Evolutionary conservation across 768 basidiomycete species (phyloP).

Genomic region (Hygrophoropsis aurantiaca): DNA sequence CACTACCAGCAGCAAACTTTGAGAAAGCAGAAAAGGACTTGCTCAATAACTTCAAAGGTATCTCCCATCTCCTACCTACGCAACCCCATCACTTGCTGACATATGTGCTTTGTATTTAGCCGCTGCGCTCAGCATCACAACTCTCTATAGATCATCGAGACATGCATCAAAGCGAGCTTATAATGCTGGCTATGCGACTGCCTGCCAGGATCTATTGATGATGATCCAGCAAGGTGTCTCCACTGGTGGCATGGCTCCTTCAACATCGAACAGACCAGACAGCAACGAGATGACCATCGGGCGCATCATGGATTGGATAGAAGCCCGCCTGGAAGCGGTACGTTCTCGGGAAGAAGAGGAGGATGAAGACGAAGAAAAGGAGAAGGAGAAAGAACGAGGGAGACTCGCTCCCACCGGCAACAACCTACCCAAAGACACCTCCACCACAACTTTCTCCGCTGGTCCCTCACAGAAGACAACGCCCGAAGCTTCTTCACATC

Average conservation of each 20-base stretch:
- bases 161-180: constrained; percentile 78
- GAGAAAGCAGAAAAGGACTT: constrained; percentile 83
- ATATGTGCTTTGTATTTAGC: constrained; percentile 40
- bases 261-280: constrained; percentile 43
- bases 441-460: constrained; percentile 15
- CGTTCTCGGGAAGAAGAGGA: constrained; percentile 76
- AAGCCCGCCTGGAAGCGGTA: constrained; percentile 77
- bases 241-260: constrained; percentile 44
- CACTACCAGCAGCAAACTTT: constrained; percentile 64
- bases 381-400: constrained; percentile 49
- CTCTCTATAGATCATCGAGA: constrained; percentile 77
- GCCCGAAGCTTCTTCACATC: constrained; percentile 9
- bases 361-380: constrained; percentile 76
- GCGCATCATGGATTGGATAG: constrained; percentile 82
- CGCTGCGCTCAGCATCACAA: constrained; percentile 82
- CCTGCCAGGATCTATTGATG: constrained; percentile 76
- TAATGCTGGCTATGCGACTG: constrained; percentile 76
- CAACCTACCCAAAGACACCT: constrained; percentile 17
- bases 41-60: constrained; percentile 80
- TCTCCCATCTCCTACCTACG: not conserved
- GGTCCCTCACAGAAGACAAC: constrained; percentile 16
- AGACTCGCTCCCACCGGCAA: constrained; percentile 21
- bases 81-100: constrained; percentile 18
- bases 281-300: constrained; percentile 72
- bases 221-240: constrained; percentile 87